Percentiles rank a stretch among this genome's conserved stretches.
Evolutionary conservation across 2,329 filamentous ascomycete species (phyloP).

Genomic region (Claviceps fusiformis): DNA sequence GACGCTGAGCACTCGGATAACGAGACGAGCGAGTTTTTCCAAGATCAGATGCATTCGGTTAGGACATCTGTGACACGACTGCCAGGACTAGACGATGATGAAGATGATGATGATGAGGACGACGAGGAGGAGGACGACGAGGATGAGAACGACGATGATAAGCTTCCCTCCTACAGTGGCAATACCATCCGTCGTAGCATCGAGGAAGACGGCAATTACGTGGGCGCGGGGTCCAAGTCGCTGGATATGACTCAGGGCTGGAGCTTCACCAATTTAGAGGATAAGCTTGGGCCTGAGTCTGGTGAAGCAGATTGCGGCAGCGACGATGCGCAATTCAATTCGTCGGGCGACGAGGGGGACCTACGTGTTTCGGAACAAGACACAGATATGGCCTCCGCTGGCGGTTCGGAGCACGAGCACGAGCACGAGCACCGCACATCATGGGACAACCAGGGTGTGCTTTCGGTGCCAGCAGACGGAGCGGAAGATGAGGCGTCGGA

Average conservation of each 20-base stretch:
- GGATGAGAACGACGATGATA: slow-evolving; percentile 18
- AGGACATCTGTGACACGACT: slow-evolving; percentile 20
- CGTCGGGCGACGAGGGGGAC: slow-evolving; percentile 22
- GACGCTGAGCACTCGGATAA: slow-evolving; percentile 33
- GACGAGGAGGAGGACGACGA: slow-evolving; percentile 11
- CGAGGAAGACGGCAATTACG: slow-evolving; percentile 28
- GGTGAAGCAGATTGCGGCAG: slow-evolving; percentile 25
- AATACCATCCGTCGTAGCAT: slow-evolving; percentile 27
- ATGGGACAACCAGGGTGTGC: slow-evolving; percentile 23
- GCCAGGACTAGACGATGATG: slow-evolving; percentile 16
- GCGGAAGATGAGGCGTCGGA: slow-evolving; percentile 26
- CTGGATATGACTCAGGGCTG: slow-evolving; percentile 26
- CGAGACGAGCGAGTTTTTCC: slow-evolving; percentile 47
- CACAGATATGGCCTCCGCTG: slow-evolving; percentile 16
- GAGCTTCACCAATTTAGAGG: slow-evolving; percentile 30
- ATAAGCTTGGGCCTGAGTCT: slow-evolving; percentile 18
- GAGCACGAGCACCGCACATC: background rate
- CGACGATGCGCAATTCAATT: slow-evolving; percentile 30
- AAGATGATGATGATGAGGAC: too few relatives aligned
- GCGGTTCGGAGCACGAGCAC: slow-evolving; percentile 2
- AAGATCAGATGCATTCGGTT: slow-evolving; percentile 44
- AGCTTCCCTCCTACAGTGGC: slow-evolving; percentile 19
- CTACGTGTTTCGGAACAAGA: slow-evolving; percentile 16
- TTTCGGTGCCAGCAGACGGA: slow-evolving; percentile 25
- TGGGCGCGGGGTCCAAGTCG: slow-evolving; percentile 15